phyloP scores from a whole-genome alignment of 73 alveolate species.

The Halteria grandinella region DNA sequence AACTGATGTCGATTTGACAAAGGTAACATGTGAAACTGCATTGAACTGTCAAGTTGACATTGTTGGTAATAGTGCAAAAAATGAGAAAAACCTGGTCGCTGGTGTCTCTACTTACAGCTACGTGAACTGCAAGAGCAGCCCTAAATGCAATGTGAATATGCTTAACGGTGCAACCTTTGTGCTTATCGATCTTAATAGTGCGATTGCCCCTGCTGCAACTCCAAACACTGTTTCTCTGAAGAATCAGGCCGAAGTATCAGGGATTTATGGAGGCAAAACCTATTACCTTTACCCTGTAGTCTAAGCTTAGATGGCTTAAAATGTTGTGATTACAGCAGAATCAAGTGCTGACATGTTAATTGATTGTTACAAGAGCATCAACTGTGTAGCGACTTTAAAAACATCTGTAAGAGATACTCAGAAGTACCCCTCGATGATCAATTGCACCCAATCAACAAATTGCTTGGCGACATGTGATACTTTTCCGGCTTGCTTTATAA shows the following conservation, averaged over 20 bases:
- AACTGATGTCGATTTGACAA: conserved; percentile 19
- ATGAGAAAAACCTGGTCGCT: too few species aligned
- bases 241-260: neutral
- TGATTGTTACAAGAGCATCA: neutral
- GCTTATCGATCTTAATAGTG: neutral
- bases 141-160: neutral
- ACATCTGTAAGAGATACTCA: neutral
- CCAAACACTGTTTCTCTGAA: neutral
- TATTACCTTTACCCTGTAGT: conserved; percentile 27
- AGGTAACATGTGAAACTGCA: neutral
- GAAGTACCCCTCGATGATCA: neutral
- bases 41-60: neutral
- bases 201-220: neutral
- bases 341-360: neutral
- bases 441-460: neutral
- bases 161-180: neutral
- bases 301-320: neutral
- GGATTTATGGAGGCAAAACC: too few species aligned
- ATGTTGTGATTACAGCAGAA: neutral
- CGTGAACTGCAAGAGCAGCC: conserved; percentile 1
- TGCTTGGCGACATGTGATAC: neutral
- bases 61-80: neutral
- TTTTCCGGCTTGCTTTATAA: conserved; percentile 17
- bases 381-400: neutral
- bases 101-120: neutral